Percentiles rank a stretch among this genome's conserved stretches.
phyloP scores from a whole-genome alignment of 2,329 filamentous ascomycete species.

The Graphilbum sp. region DNA sequence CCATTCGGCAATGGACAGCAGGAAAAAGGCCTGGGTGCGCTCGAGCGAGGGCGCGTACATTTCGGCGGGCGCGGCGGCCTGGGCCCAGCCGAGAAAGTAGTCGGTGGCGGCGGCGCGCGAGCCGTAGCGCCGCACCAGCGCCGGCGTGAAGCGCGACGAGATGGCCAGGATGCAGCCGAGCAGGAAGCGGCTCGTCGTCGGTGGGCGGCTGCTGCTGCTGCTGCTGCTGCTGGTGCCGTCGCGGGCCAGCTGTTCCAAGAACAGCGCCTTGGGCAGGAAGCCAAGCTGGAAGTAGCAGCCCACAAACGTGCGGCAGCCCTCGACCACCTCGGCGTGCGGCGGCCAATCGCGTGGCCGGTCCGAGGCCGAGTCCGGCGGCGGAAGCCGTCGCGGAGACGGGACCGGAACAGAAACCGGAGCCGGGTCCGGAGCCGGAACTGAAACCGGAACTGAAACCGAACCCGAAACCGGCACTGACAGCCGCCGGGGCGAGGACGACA shows the following conservation, averaged over 20 bases:
- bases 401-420: too few relatives aligned
- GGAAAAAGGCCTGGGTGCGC: constrained; percentile 39
- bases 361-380: constrained; percentile 10
- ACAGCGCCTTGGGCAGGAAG: constrained; percentile 37
- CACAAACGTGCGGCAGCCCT: constrained; percentile 35
- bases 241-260: constrained; percentile 26
- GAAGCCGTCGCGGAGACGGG: constrained; percentile 1
- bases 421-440: too few relatives aligned
- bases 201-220: too few relatives aligned
- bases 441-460: too few relatives aligned
- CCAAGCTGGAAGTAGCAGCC: constrained; percentile 41
- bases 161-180: constrained; percentile 37
- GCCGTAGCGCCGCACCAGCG: constrained; percentile 29
- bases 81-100: constrained; percentile 33
- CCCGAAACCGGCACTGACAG: too few relatives aligned
- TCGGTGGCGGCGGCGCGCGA: constrained; percentile 32
- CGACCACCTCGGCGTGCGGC: constrained; percentile 30
- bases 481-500: too few relatives aligned
- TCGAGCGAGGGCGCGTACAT: constrained; percentile 37
- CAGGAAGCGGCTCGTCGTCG: constrained; percentile 36
- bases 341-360: constrained; percentile 35
- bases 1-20: constrained; percentile 41
- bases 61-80: constrained; percentile 27
- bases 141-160: constrained; percentile 35
- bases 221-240: constrained; percentile 25